phyloP scores from a whole-genome alignment of 2,329 filamentous ascomycete genomes.

The Cadophora sp. region DNA sequence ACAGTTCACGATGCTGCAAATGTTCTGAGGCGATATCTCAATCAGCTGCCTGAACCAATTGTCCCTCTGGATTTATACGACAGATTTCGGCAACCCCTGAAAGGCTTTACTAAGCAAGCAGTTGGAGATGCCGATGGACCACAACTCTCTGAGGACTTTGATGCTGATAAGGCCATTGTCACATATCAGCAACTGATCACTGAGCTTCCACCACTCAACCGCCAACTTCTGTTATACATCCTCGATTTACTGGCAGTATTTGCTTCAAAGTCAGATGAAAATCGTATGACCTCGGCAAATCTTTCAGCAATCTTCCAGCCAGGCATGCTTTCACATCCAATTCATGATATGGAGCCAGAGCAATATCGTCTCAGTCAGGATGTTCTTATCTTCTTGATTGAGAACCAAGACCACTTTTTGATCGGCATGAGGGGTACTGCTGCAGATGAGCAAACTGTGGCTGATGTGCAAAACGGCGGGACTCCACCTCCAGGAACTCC shows the following conservation, averaged over 20 bases:
- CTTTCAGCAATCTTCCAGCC: slow-evolving; percentile 97
- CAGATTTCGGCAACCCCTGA: slow-evolving; percentile 84
- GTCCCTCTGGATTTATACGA: slow-evolving; percentile 95
- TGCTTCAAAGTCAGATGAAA: slow-evolving; percentile 93
- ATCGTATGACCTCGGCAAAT: slow-evolving; percentile 96
- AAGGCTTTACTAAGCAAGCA: slow-evolving; percentile 69
- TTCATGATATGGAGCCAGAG: slow-evolving; percentile 92
- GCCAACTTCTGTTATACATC: slow-evolving; percentile 93
- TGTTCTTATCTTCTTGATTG: slow-evolving; percentile 95
- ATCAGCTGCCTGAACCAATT: slow-evolving; percentile 94
- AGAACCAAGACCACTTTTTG: slow-evolving; percentile 97
- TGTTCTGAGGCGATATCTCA: slow-evolving; percentile 92
- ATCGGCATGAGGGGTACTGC: slow-evolving; percentile 99
- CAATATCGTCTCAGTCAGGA: slow-evolving; percentile 97
- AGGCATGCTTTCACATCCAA: slow-evolving; percentile 90
- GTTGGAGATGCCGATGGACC: slow-evolving; percentile 72
- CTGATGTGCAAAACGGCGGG: slow-evolving; percentile 73
- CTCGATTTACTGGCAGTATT: slow-evolving; percentile 96
- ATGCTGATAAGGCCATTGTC: slow-evolving; percentile 76
- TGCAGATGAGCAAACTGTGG: slow-evolving; percentile 79
- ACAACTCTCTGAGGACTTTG: slow-evolving; percentile 76
- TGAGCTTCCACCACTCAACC: slow-evolving; percentile 89
- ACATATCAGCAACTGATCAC: slow-evolving; percentile 92
- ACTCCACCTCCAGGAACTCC: slow-evolving; percentile 56
- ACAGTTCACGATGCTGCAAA: slow-evolving; percentile 99